Evolutionary conservation across 2,329 filamentous ascomycete species (phyloP), one percentile per base, ranked within the genome.

Genomic region (Aspergillus versicolor): DNA sequence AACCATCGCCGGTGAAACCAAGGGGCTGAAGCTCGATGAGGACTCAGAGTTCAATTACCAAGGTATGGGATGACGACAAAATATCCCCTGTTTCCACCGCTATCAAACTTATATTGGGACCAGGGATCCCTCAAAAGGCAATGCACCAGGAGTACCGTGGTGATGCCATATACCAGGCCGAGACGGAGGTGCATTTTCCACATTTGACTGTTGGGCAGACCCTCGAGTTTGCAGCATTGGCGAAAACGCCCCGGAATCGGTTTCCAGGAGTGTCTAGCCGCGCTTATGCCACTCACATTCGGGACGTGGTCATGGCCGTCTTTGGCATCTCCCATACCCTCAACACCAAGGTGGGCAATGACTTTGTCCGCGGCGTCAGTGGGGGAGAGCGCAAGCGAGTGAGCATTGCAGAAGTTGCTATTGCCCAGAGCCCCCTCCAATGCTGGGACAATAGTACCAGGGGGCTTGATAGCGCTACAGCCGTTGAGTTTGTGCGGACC

Each of bases 131-230:
- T 7, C 24, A 24, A 24, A 24, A 24, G 17, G 24, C 37, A 41
- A 61, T 49, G 88, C 85, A 89, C 75, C 84, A 83, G 8, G 79
- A 80, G 15, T 92, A 93, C 76, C 87, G 89, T 24, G 90, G 91
- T 63, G 91, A 95, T 74, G 89, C 89, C 60, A 92, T 94, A 71
- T 94, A 94, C 76, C 92, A 89, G 0, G 89, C 89, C 60, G 90
- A 93, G 73, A 87, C 90, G 37, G 91, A 95, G 69, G 87, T 90
- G 5, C 90, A 93, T 74, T 93, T 93, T 70, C 89, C 90, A 15
- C 84, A 87, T 76, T 75, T 93, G 65, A 87, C 84, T 0, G 90
- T 93, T 34, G 89, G 89, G 50, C 88, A 93, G 65, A 94, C 90
- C 1, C 80, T 93, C 46, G 86, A 84, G 51, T 93, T 93, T 62